Conservation (phyloP, 768 basidiomycete species). For the Baorangia bicolor region DNA sequence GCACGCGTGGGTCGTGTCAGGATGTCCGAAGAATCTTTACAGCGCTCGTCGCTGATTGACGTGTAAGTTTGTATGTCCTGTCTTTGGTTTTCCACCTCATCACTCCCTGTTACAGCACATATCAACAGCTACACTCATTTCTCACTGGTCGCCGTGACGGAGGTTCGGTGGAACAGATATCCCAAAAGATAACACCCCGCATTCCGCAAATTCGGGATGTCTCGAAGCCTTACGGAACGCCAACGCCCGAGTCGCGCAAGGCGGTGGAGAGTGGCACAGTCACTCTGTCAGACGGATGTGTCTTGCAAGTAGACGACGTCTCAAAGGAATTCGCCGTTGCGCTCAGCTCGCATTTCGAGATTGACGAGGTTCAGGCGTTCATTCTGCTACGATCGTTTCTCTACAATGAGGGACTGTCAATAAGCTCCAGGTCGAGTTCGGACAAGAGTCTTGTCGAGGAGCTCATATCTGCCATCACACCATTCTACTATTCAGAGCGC, state of each 20-base stretch:
- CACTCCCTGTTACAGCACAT: slow-evolving; percentile 45
- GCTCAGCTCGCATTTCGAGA: slow-evolving; percentile 68
- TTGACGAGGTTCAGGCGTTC: slow-evolving; percentile 81
- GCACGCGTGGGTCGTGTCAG: slow-evolving; percentile 6
- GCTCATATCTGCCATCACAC: slow-evolving; percentile 63
- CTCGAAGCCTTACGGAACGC: slow-evolving; percentile 65
- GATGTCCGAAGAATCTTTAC: slow-evolving; percentile 48
- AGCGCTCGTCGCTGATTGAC: slow-evolving; percentile 71
- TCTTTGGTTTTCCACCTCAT: not conserved
- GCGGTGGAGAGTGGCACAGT: slow-evolving; percentile 67
- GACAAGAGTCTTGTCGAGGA: slow-evolving; percentile 35
- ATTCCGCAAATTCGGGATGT: slow-evolving; percentile 55
- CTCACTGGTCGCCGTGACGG: slow-evolving; percentile 62
- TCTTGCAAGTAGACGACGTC: slow-evolving; percentile 60
- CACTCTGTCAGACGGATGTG: slow-evolving; percentile 63
- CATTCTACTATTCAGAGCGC: slow-evolving; percentile 81
- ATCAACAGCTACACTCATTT: slow-evolving; percentile 58
- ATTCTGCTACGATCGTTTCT: slow-evolving; percentile 74
- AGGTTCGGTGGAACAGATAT: slow-evolving; percentile 54
- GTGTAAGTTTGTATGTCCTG: slow-evolving; percentile 39
- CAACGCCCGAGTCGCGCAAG: slow-evolving; percentile 64
- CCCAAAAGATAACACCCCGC: slow-evolving; percentile 58
- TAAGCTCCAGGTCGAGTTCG: slow-evolving; percentile 45
- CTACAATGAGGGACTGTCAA: slow-evolving; percentile 71
- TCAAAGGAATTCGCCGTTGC: slow-evolving; percentile 70